Percentiles rank a stretch among this genome's conserved stretches.
phyloP scores from a whole-genome alignment of 306 rosid genomes.

The Alnus rubra region DNA sequence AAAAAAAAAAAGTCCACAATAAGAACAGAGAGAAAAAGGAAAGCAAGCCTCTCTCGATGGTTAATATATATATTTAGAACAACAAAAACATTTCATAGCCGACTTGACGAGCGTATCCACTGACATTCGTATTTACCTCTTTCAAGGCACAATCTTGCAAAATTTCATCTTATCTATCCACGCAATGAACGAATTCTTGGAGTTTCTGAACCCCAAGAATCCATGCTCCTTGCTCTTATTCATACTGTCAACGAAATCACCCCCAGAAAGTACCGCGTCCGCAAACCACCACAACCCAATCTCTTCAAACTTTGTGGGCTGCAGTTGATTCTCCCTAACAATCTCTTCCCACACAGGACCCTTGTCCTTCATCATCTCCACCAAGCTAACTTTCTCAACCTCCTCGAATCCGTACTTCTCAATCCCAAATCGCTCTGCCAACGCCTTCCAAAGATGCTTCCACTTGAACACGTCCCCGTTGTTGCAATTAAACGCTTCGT shows the following conservation, averaged over 20 bases:
- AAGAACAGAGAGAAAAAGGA: no score
- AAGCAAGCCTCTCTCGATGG: no score
- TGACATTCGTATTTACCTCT: not conserved
- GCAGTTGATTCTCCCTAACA: conserved; percentile 52
- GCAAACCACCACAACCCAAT: conserved; percentile 60
- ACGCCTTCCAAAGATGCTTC: conserved; percentile 64
- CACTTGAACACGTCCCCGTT: conserved; percentile 65
- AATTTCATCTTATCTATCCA: conserved; percentile 53
- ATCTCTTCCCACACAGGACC: conserved; percentile 58
- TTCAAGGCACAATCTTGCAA: conserved; percentile 14
- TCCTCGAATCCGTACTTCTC: conserved; percentile 61
- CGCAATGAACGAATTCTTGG: conserved; percentile 46
- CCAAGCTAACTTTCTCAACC: conserved; percentile 29
- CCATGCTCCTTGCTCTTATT: conserved; percentile 70
- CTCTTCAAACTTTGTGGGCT: conserved; percentile 38
- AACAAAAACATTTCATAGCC: not conserved
- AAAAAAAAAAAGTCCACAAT: no score
- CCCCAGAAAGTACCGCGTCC: conserved; percentile 19
- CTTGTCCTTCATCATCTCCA: conserved; percentile 54
- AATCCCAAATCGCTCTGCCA: conserved; percentile 64
- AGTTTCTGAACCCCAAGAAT: conserved; percentile 64
- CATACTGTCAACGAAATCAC: conserved; percentile 30
- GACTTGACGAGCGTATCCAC: not conserved
- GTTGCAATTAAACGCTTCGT: conserved; percentile 61
- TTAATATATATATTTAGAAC: not conserved